Percentiles rank a stretch among this genome's conserved stretches.
phyloP scores from a whole-genome alignment of 2,329 filamentous ascomycete genomes.

The Epichloe amarillans region DNA sequence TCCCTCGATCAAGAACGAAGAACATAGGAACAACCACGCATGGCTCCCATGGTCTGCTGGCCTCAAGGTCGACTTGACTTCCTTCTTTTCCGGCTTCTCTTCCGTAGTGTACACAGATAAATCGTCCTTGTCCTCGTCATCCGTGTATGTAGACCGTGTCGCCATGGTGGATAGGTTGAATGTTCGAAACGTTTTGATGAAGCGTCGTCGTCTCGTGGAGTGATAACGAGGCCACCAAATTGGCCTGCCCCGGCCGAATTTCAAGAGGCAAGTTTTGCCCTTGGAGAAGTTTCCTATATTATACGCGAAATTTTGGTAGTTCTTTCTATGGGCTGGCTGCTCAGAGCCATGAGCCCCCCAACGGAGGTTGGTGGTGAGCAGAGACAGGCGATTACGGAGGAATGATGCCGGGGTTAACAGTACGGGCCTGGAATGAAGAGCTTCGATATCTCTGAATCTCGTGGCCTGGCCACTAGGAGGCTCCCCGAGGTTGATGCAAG shows the following conservation, averaged over 20 bases:
- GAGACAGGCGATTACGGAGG: background rate
- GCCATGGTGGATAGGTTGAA: background rate
- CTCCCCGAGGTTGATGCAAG: background rate
- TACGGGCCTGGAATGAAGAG: background rate
- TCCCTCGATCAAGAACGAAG: constrained; percentile 11
- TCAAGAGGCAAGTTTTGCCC: background rate
- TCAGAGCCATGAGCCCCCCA: background rate
- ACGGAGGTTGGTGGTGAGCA: background rate
- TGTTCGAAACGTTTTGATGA: background rate
- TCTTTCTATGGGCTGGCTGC: background rate
- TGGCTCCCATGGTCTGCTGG: constrained; percentile 20
- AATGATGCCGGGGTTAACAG: background rate
- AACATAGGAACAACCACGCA: constrained; percentile 20
- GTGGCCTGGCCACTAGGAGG: background rate
- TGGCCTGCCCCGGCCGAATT: background rate
- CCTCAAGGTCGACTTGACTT: background rate
- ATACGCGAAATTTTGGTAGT: background rate
- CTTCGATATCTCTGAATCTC: background rate
- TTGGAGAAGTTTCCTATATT: background rate
- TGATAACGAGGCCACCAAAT: background rate
- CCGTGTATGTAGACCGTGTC: background rate
- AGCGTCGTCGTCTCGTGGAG: background rate
- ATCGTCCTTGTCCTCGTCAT: constrained; percentile 1
- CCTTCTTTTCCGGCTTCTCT: constrained; percentile 1
- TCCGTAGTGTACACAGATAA: background rate